Evolutionary conservation across 371 early-diverging fungal species (phyloP), one percentile per base, ranked within the genome.

Genomic region (Thermomucor indicae-seudaticae): DNA sequence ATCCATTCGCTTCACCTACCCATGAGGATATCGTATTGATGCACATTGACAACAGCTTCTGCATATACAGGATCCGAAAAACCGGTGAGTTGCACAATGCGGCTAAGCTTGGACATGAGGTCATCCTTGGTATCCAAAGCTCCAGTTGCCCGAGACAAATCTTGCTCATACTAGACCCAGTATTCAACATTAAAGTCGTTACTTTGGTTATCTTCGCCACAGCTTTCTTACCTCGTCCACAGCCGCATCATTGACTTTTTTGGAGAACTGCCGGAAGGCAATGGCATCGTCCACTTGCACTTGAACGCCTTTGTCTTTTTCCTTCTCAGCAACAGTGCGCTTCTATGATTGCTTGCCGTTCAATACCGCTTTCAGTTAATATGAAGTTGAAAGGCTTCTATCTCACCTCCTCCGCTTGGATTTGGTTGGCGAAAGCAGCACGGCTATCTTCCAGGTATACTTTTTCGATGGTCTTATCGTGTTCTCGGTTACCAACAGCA

Each of bases 61-160:
- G 96, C 97, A 63, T 99, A 99, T 6, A 99, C 92, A 2, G 97
- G 92, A 63, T 99, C 99, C 10, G 96, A 93, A 72, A 93, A 94
- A 60, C 91, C 97, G 8, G 99, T 97, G 41, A 99, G 79, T 71
- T 98, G 98, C 20, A 98, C 90, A 28, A 98, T 90, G 48, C 89
- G 85, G 60, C 83, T 89, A 57, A 93, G 67, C 70, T 94, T 94
- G 24, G 93, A 89, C 57, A 90, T 84, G 46, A 86, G 67, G 51
- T 85, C 86, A 43, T 89, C 88, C 51, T 79, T 84, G 52, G 76
- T 61, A 45, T 86, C 85, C 14, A 72, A 73, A 8, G 79, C 61
- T 12, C 95, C 96, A 5, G 92, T 93, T 6, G 95, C 96, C 11
- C 87, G 79, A 20, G 90, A 87, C 49, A 93, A 60, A 67, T 96